Conservation (phyloP, 1,284 basidiomycete species). For the Puccinia coronata region DNA sequence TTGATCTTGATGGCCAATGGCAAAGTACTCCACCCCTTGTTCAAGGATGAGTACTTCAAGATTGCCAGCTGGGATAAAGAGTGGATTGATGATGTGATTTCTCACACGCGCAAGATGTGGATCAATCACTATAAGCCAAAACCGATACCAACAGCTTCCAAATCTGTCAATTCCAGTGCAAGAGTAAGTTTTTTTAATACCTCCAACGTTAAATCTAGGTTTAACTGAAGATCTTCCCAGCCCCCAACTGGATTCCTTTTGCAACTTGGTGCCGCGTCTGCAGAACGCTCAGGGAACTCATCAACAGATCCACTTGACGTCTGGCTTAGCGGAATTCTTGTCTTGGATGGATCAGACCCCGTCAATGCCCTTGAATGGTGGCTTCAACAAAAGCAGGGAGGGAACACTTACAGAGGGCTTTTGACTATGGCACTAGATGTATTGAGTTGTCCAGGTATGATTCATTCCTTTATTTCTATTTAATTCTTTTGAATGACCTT, state of each 20-base stretch:
- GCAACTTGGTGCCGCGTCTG: slow-evolving; percentile 2
- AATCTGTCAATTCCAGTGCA: neutral
- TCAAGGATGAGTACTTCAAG: neutral
- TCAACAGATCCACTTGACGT: neutral
- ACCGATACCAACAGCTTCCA: neutral
- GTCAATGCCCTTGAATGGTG: slow-evolving; percentile 5
- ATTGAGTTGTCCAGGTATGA: slow-evolving; percentile 14
- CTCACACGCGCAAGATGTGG: neutral
- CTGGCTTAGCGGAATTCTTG: neutral
- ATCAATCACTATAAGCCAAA: neutral
- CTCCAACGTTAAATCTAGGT: neutral
- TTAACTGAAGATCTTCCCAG: neutral
- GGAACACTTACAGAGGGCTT: neutral
- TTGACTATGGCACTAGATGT: slow-evolving; percentile 8
- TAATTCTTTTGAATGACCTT: neutral
- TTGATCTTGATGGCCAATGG: neutral
- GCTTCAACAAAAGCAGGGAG: neutral
- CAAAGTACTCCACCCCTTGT: neutral
- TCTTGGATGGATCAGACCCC: neutral
- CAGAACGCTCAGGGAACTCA: neutral
- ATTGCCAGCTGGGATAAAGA: neutral
- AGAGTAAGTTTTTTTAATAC: too few species aligned
- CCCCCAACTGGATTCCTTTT: neutral
- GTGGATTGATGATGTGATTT: neutral
- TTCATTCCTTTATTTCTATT: neutral